Base-by-base conservation (phyloP, 208 protist genomes). In the Ichthyophonus hoferi region DNA sequence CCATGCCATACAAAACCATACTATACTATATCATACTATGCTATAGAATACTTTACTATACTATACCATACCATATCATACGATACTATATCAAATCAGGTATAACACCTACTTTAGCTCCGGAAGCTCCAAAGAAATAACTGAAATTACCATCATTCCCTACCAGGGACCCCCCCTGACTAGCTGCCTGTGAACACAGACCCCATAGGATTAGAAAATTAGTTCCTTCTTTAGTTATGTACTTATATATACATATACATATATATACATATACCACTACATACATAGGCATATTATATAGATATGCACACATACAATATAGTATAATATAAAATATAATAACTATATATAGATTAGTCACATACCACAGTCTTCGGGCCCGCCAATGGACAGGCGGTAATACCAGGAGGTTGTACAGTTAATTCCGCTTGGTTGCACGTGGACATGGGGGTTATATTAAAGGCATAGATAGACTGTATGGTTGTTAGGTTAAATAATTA, bases 401-500 rank as follows among this genome's bases (percentile, higher is more conserved):
- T 35, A 17, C 7, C 33, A 31, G 35, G 12, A 17, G 85, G 85
- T 7, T 88, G 85, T 41, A 24, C 77, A 35, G 12, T 2, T 17
- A 88, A 41, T n/a, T 14, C 12, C 14, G 39, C 1, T 31, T 37
- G 2, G 12, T n/a, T 7, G 35, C 12, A n/a, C 1, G 1, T 33
- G 14, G 17, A 2, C 85, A 88, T 3, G 14, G 85, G 85, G 40
- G 12, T 7, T 31, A 88, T 81, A n/a, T 58, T 82, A 39, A 88
- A 88, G 14, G 42, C 85, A 77, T 78, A 88, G 1, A 88, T 33
- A 7, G 35, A 7, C 85, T 88, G 82, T 67, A 76, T 31, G 40
- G 7, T 7, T 67, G 50, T 67, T n/a, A n/a, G n/a, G n/a, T n/a
- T n/a, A n/a, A n/a, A n/a, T n/a, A n/a, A n/a, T n/a, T n/a, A n/a